Percentiles rank a stretch among this genome's conserved stretches.
phyloP scores from a whole-genome alignment of 106 monocot genomes.

The Dioscorea zingiberensis region DNA sequence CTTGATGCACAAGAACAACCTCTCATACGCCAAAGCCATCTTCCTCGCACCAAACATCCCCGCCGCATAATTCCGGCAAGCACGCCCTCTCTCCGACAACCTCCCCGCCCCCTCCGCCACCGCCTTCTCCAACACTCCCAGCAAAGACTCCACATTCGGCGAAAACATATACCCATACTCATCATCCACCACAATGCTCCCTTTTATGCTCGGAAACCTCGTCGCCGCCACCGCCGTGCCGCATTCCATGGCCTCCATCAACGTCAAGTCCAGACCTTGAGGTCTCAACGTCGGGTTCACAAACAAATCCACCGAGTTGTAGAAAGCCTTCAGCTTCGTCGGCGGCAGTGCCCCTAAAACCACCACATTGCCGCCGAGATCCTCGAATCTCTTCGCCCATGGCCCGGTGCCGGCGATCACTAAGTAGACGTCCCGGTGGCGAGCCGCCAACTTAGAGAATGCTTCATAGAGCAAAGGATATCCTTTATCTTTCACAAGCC shows the following conservation, averaged over 20 bases:
- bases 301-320: slow-evolving; percentile 89
- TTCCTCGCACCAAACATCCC: slow-evolving; percentile 71
- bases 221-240: slow-evolving; percentile 79
- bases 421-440: slow-evolving; percentile 47
- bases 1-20: slow-evolving; percentile 70
- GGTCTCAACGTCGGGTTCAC: slow-evolving; percentile 91
- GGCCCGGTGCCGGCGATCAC: slow-evolving; percentile 83
- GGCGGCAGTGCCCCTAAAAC: slow-evolving; percentile 65
- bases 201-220: slow-evolving; percentile 87
- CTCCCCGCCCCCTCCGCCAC: slow-evolving; percentile 51
- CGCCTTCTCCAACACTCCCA: slow-evolving; percentile 49
- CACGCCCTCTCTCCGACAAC: slow-evolving; percentile 51
- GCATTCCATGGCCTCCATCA: slow-evolving; percentile 99
- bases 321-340: slow-evolving; percentile 65
- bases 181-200: slow-evolving; percentile 65
- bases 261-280: slow-evolving; percentile 87
- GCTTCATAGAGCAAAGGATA: slow-evolving; percentile 76
- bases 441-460: slow-evolving; percentile 34
- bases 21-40: slow-evolving; percentile 94
- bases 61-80: slow-evolving; percentile 57
- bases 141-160: slow-evolving; percentile 67
- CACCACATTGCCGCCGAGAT: slow-evolving; percentile 49
- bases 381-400: slow-evolving; percentile 72
- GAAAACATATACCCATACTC: slow-evolving; percentile 87
- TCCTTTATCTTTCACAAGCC: slow-evolving; percentile 93